phyloP scores from a whole-genome alignment of 2,329 filamentous ascomycete species.

The Coniella lustricola region DNA sequence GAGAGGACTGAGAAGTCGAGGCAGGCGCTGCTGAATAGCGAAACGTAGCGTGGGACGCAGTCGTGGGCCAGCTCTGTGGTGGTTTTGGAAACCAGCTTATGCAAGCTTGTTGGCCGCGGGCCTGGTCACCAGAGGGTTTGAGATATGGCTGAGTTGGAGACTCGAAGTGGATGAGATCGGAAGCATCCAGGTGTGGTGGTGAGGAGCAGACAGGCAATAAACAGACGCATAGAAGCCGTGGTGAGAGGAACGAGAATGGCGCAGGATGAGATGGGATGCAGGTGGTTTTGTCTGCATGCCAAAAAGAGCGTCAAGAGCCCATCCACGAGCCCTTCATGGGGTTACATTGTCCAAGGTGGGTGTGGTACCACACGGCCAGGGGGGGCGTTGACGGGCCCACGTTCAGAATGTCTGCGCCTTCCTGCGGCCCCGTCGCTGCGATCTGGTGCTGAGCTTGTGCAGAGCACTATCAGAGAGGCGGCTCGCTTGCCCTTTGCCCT shows the following conservation, averaged over 20 bases:
- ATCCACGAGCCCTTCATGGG: conserved; percentile 8
- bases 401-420: neutral
- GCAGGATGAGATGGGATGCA: conserved; percentile 8
- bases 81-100: no score
- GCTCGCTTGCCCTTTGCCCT: no score
- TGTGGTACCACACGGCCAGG: conserved; percentile 5
- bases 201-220: neutral
- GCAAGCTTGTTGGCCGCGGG: neutral
- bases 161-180: neutral
- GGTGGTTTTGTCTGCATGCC: conserved; percentile 13
- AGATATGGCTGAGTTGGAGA: neutral
- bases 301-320: neutral
- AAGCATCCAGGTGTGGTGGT: neutral
- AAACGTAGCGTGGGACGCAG: no score
- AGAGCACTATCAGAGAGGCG: no score
- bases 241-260: neutral
- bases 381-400: neutral
- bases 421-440: no score
- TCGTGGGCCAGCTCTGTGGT: no score
- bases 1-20: neutral
- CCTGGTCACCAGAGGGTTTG: no score
- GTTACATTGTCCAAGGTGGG: conserved; percentile 13
- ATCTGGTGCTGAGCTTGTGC: no score
- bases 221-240: neutral
- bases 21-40: no score